Base-by-base conservation (phyloP, 2,329 filamentous ascomycete species). In the Fonsecaea pugnacius region DNA sequence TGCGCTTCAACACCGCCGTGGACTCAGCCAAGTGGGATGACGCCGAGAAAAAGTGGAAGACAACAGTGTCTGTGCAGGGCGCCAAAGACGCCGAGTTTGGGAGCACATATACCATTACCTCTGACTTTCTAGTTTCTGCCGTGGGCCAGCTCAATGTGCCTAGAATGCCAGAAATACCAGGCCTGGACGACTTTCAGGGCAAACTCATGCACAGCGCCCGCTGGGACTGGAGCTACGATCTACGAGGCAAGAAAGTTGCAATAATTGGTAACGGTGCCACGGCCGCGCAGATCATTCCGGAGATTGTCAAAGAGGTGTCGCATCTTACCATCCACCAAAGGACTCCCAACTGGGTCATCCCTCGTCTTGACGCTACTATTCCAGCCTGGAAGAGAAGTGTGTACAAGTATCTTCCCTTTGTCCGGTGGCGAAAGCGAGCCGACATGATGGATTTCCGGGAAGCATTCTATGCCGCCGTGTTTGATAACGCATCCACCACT, bases 251-350 rank as follows among this genome's bases (percentile, higher is more conserved):
- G 75, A 80, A 79, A 57, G 80, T 87, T 46, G 85, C 81, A 0
- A 73, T 88, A n/a, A 82, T 88, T 40, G 85, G 86, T 2, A 87
- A 85, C 70, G 84, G 83, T 81, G 84, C 84, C 38, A 86, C 84
- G 0, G 84, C 84, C 1, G 81, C 80, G 1, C 85, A 87, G 66
- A 86, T 87, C 66, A 77, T 86, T 33, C 85, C 85, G 1, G 84
- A 86, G 58, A 77, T 87, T 36, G 80, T 81, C 2, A 82, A 83
- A 50, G 76, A 79, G 2, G 82, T 80, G 9, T 76, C 79, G 2
- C 76, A 79, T 12, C 72, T 87, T 16, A 82, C 80, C 0, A 75
- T 87, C 14, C 87, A 84, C 72, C 85, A 87, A 70, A 77, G 85
- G 16, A 84, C 83, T 0, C 83, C 85, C 0, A 87, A 87, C 69